These are phyloP conservation scores for Chytridiales sp. DNA, from an alignment of 371 early-diverging fungal species.

Conservation along the genomic window DNA sequence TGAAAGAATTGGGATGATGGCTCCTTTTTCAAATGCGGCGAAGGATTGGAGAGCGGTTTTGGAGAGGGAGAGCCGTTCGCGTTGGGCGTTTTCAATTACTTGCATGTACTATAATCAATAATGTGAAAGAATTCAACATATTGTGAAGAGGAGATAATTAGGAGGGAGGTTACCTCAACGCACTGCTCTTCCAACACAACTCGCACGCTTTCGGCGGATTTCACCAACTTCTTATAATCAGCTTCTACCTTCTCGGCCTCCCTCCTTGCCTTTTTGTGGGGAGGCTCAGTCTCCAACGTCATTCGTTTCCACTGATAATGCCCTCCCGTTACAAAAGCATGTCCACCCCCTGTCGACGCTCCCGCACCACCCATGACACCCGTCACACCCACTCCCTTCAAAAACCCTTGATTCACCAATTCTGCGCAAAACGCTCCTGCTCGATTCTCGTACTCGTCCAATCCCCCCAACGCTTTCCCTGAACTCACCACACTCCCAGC, in stretches of 20 bases:
- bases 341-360: constrained; percentile 3
- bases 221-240: constrained; percentile 27
- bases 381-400: constrained; percentile 31
- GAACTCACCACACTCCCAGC: too few species aligned
- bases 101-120: constrained; percentile 28
- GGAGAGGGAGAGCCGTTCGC: constrained; percentile 29
- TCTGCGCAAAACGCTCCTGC: constrained; percentile 19
- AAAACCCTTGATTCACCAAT: constrained; percentile 28
- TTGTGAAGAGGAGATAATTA: neutral
- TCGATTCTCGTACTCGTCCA: constrained; percentile 15
- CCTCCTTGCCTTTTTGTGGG: constrained; percentile 23
- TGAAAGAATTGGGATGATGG: constrained; percentile 6
- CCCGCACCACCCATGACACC: too few species aligned
- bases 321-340: constrained; percentile 14
- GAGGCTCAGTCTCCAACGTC: constrained; percentile 34
- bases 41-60: constrained; percentile 17
- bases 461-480: constrained; percentile 4
- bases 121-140: neutral
- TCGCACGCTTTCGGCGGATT: constrained; percentile 30
- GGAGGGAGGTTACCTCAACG: constrained; percentile 20
- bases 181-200: constrained; percentile 27
- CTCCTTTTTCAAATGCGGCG: constrained; percentile 26
- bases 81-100: constrained; percentile 22
- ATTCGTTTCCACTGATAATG: constrained; percentile 41
- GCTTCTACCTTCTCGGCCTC: constrained; percentile 38